phyloP scores from a whole-genome alignment of 164 flowering plant genomes.

The Vitis labrusca region DNA sequence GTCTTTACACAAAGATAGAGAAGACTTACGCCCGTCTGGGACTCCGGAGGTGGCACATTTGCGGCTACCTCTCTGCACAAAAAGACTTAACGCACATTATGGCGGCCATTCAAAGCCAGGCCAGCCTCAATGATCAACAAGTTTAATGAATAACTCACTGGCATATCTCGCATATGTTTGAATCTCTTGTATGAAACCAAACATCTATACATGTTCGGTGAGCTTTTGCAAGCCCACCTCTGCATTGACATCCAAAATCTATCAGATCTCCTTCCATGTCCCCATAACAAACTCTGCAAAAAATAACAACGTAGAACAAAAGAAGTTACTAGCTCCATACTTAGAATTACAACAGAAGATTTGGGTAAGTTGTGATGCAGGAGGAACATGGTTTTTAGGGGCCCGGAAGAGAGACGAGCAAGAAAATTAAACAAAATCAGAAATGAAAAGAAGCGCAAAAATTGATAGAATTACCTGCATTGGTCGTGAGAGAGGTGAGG shows the following conservation, averaged over 20 bases:
- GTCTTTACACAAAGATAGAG: conserved; percentile 4
- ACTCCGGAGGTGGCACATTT: conserved; percentile 62
- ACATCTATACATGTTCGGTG: conserved; percentile 71
- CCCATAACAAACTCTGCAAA: conserved; percentile 70
- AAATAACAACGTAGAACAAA: no score
- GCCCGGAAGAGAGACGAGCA: neutral
- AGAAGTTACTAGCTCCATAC: no score
- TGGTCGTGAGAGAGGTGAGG: conserved; percentile 39
- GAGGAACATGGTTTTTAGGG: no score
- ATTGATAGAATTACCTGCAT: conserved; percentile 47
- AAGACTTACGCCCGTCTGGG: conserved; percentile 55
- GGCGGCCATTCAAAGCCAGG: neutral
- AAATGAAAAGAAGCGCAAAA: no score
- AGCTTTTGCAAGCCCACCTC: conserved; percentile 70
- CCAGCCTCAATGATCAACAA: no score
- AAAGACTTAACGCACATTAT: conserved; percentile 1
- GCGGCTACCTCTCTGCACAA: conserved; percentile 60
- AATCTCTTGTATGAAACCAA: conserved; percentile 76
- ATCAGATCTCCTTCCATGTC: conserved; percentile 64
- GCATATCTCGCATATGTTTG: conserved; percentile 86
- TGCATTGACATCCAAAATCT: conserved; percentile 78
- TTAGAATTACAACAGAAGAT: no score
- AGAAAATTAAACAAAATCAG: neutral
- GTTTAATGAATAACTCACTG: conserved; percentile 47
- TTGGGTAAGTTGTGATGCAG: no score